Evolutionary conservation across 2,329 filamentous ascomycete genomes (phyloP), one percentile per base, ranked within the genome.

Genomic region (Podosphaera xanthii): DNA sequence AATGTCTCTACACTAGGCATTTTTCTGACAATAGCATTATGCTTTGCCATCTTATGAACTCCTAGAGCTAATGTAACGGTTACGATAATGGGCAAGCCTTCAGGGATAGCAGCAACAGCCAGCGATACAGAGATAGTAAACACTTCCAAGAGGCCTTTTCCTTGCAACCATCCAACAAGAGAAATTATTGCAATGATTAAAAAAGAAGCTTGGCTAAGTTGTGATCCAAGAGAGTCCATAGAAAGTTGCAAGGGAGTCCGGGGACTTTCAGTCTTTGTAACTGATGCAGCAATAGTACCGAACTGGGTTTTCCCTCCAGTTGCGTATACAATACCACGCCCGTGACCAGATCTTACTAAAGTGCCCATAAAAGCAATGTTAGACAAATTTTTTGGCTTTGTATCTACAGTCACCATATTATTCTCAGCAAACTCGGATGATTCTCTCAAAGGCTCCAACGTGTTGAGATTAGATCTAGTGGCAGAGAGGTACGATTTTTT

Each of bases 301-400:
- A 98, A 97, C 67, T 97, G 89, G 0, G 94, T 98, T 61, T 87
- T 82, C 38, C 86, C 86, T 59, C 94, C 94, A 5, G 92, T 98
- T 7, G 90, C 89, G 69, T 96, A 94, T n/a, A 98, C 92, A 64
- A 98, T 84, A 50, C 92, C 92, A 70, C 95, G 90, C 0, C 92
- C 92, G 67, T 98, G 85, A 9, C 92, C 92, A 42, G 91, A 96
- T 64, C 91, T 87, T 40, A 98, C 89, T 63, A 98, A 72, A 2
- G 92, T 98, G 35, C 92, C 92, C 90, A 98, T 97, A 70, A 96
- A 97, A 1, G 90, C 92, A 69, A 98, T 90, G 67, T 98, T 97
- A 66, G 85, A 86, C 65, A 84, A 81, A 59, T 86, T 84, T 62
- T 86, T 86, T 57, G 86, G 73, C 56, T 81, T 77, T 52, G 86